A percentile compares a stretch with the other conserved stretches of the same genome.
Conservation (phyloP, 495 filamentous ascomycete species). For the Hypoxylon cercidicola region DNA sequence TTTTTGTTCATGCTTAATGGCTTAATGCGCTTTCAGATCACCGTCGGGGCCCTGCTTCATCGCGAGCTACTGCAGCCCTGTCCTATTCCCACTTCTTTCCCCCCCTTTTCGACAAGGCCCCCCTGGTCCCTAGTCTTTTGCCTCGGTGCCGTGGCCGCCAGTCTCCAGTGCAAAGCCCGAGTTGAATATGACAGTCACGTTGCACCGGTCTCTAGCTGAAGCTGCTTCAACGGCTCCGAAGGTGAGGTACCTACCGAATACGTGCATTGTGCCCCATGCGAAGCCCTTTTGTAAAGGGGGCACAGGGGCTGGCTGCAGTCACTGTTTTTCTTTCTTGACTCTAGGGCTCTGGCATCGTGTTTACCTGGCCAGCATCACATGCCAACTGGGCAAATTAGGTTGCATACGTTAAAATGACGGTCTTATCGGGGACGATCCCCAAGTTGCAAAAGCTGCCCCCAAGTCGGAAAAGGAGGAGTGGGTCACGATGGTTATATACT, state of each 20-base stretch:
- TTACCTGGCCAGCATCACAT: too few relatives aligned
- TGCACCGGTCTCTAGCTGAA: constrained; percentile 11
- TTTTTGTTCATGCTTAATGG: constrained; percentile 1
- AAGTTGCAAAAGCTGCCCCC: too few relatives aligned
- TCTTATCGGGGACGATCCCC: too few relatives aligned
- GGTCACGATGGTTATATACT: too few relatives aligned
- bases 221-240: constrained; percentile 7
- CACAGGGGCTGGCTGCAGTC: too few relatives aligned
- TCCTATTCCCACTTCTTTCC: constrained; percentile 3
- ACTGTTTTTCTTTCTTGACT: too few relatives aligned
- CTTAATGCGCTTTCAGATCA: constrained; percentile 12
- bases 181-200: constrained; percentile 21
- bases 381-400: too few relatives aligned
- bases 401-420: too few relatives aligned
- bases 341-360: too few relatives aligned
- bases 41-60: constrained; percentile 1
- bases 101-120: not conserved
- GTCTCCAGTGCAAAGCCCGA: not conserved
- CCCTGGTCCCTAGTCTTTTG: not conserved
- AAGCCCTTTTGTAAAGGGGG: too few relatives aligned
- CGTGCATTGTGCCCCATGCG: too few relatives aligned
- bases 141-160: constrained; percentile 16
- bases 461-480: too few relatives aligned
- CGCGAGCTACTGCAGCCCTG: constrained; percentile 33
- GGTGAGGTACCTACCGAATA: constrained; percentile 3